phyloP scores from a whole-genome alignment of 106 monocot species.

The Dioscorea alata region DNA sequence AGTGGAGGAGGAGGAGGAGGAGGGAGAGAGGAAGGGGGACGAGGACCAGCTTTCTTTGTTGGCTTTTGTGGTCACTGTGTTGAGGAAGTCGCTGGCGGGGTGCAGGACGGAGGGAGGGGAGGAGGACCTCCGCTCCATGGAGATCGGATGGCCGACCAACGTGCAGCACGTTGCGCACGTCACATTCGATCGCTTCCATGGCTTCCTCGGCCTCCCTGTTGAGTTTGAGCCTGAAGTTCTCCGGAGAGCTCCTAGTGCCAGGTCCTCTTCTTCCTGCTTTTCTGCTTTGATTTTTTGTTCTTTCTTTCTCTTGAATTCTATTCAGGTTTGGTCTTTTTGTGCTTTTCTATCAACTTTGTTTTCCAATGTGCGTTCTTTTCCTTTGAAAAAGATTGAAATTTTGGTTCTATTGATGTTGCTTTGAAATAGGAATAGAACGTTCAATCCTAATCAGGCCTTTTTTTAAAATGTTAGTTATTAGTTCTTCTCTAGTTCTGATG shows the following conservation, averaged over 20 bases:
- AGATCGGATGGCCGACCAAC: constrained; percentile 83
- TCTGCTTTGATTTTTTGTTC: not conserved
- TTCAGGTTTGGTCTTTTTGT: not conserved
- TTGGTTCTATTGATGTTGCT: not conserved
- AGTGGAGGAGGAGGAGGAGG: constrained; percentile 6
- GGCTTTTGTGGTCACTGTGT: constrained; percentile 30
- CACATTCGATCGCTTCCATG: constrained; percentile 74
- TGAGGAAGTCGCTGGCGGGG: constrained; percentile 40
- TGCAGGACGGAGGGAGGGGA: constrained; percentile 51
- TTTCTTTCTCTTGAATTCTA: not conserved
- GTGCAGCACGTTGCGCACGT: constrained; percentile 86
- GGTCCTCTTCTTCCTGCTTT: constrained; percentile 14
- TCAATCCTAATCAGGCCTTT: not conserved
- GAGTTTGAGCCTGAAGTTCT: constrained; percentile 73
- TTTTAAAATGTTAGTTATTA: not conserved
- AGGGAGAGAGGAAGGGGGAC: constrained; percentile 4
- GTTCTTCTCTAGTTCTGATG: not conserved
- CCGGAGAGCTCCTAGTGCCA: constrained; percentile 51
- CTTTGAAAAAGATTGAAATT: constrained; percentile 1
- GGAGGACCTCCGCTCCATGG: constrained; percentile 39
- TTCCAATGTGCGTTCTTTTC: not conserved
- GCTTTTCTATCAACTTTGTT: too few relatives aligned
- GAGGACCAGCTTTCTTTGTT: constrained; percentile 40
- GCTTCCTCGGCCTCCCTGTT: constrained; percentile 68
- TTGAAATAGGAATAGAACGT: not conserved